Evolutionary conservation across 352 stramenopile species (phyloP).

Genomic region (Phytopythium litorale): DNA sequence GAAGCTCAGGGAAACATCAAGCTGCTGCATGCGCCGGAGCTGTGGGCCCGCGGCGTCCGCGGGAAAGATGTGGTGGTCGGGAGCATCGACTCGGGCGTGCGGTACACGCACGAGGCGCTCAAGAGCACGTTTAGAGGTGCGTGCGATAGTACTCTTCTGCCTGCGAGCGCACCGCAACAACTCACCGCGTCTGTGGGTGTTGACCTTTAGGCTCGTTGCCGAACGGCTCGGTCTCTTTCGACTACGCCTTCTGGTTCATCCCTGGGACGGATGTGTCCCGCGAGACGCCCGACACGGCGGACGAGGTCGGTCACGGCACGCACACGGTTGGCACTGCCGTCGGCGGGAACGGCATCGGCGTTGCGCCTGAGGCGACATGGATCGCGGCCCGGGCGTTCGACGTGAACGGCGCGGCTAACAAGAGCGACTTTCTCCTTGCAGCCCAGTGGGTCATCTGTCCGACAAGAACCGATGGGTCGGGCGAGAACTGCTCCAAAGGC

Average conservation of each 20-base stretch:
- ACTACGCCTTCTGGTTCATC: constrained; percentile 74
- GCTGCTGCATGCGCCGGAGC: constrained; percentile 39
- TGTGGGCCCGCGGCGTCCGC: constrained; percentile 34
- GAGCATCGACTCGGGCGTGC: constrained; percentile 70
- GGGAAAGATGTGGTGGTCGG: constrained; percentile 49
- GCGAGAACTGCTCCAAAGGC: constrained; percentile 44
- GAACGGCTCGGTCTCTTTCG: constrained; percentile 32
- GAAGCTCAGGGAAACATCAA: constrained; percentile 39
- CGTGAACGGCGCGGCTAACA: constrained; percentile 47
- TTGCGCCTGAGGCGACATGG: constrained; percentile 61
- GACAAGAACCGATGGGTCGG: constrained; percentile 42
- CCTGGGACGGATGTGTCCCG: constrained; percentile 43
- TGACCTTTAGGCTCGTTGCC: constrained; percentile 16
- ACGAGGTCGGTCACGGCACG: constrained; percentile 65
- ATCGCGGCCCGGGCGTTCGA: constrained; percentile 69
- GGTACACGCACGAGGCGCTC: constrained; percentile 62
- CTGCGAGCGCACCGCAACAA: neutral
- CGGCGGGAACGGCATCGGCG: constrained; percentile 41
- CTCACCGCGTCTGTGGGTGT: constrained; percentile 1
- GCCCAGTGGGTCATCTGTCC: constrained; percentile 70
- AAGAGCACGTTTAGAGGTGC: constrained; percentile 40
- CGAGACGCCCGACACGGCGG: constrained; percentile 58
- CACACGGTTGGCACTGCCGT: constrained; percentile 66
- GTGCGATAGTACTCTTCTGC: neutral
- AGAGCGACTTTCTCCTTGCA: constrained; percentile 64